phyloP scores from a whole-genome alignment of 2,329 filamentous ascomycete species.

The Emericellopsis cladophorae region DNA sequence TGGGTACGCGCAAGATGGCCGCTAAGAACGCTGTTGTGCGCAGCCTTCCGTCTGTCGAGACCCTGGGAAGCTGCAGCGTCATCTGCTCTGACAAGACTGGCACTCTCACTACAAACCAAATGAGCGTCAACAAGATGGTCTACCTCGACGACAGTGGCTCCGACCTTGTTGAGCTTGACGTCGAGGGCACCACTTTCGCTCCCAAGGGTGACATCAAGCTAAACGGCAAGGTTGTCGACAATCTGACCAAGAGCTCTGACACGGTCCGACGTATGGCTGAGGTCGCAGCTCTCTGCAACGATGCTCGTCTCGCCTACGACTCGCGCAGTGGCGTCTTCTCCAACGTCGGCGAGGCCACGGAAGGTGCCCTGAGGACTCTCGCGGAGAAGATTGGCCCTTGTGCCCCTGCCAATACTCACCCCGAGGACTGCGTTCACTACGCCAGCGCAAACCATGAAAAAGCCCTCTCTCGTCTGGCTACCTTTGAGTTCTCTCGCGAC shows the following conservation, averaged over 20 bases:
- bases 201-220: constrained; percentile 64
- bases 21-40: constrained; percentile 96
- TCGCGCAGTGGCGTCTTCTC: constrained; percentile 59
- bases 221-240: constrained; percentile 53
- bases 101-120: constrained; percentile 95
- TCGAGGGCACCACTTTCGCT: constrained; percentile 86
- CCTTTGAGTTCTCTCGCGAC: constrained; percentile 94
- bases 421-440: constrained; percentile 60
- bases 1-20: constrained; percentile 97
- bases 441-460: constrained; percentile 78
- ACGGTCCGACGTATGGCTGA: constrained; percentile 71
- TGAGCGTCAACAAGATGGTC: constrained; percentile 93
- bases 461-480: constrained; percentile 62
- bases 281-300: constrained; percentile 74
- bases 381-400: constrained; percentile 90
- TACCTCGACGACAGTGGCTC: constrained; percentile 64
- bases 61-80: constrained; percentile 95
- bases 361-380: constrained; percentile 81
- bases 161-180: constrained; percentile 71
- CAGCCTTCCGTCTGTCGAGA: constrained; percentile 93
- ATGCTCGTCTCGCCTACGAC: constrained; percentile 74
- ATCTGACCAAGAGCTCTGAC: constrained; percentile 57
- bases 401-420: constrained; percentile 38
- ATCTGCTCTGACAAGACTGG: constrained; percentile 99
- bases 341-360: constrained; percentile 87